Percentiles rank a stretch among this genome's conserved stretches.
phyloP scores from a whole-genome alignment of 768 basidiomycete genomes.

The Russula lepida region DNA sequence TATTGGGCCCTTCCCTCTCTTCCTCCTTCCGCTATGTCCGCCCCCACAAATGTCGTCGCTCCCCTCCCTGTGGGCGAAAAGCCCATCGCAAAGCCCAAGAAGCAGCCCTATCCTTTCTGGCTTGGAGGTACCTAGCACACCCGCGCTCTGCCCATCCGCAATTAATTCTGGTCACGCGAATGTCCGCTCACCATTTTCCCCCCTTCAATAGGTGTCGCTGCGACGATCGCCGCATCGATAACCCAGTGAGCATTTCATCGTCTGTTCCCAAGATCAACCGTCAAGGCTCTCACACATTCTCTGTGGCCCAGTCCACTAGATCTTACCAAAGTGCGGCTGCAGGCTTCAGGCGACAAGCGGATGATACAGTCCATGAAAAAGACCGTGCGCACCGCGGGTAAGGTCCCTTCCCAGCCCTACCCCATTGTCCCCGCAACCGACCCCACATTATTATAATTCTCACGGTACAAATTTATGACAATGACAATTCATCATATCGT shows the following conservation, averaged over 20 bases:
- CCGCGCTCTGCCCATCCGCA: background rate
- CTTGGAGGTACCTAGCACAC: conserved; percentile 51
- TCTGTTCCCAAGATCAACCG: background rate
- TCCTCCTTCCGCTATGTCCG: conserved; percentile 11
- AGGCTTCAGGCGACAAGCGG: conserved; percentile 86
- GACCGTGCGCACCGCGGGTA: conserved; percentile 73
- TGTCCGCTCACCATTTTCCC: background rate
- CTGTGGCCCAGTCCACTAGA: conserved; percentile 57
- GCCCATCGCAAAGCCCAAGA: conserved; percentile 29
- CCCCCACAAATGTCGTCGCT: conserved; percentile 5
- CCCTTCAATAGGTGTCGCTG: conserved; percentile 50
- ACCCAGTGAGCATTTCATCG: conserved; percentile 54
- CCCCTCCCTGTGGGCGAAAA: conserved; percentile 11
- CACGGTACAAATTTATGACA: background rate
- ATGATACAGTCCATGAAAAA: conserved; percentile 81
- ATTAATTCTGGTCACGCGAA: conserved; percentile 3
- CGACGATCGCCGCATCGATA: conserved; percentile 81
- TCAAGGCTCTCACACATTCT: background rate
- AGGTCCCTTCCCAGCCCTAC: background rate
- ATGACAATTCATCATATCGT: background rate
- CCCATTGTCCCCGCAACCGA: background rate
- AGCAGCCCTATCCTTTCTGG: conserved; percentile 81
- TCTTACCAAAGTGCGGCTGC: conserved; percentile 85
- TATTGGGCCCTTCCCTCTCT: background rate
- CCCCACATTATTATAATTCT: background rate